A percentile compares a stretch with the other conserved stretches of the same genome.
phyloP scores from a whole-genome alignment of 1,139 yeast species.

The Hansenula sp. region DNA sequence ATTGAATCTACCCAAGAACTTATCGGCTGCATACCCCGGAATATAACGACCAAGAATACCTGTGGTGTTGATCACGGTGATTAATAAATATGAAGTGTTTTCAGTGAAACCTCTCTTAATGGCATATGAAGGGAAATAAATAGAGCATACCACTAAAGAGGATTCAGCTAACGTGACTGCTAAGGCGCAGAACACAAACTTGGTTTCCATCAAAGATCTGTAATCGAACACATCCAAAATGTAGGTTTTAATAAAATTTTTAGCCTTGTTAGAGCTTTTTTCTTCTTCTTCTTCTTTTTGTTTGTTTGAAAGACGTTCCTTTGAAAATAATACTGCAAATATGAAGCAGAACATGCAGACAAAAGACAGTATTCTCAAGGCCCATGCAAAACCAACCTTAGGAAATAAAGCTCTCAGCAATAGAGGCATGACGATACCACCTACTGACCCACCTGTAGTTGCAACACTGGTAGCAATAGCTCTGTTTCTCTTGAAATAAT shows the following conservation, averaged over 20 bases:
- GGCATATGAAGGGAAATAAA: constrained; percentile 56
- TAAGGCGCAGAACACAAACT: constrained; percentile 22
- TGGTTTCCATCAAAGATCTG: constrained; percentile 19
- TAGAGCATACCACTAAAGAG: constrained; percentile 41
- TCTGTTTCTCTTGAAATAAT: constrained; percentile 57
- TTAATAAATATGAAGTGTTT: constrained; percentile 44
- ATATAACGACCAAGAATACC: constrained; percentile 59
- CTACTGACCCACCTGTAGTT: constrained; percentile 66
- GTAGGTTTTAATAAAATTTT: constrained; percentile 5
- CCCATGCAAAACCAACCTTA: constrained; percentile 54
- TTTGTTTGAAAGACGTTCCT: constrained; percentile 18
- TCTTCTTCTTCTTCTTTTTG: not conserved
- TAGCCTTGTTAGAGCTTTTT: constrained; percentile 4
- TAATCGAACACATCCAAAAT: constrained; percentile 22
- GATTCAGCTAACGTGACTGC: constrained; percentile 30
- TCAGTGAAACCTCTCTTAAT: constrained; percentile 48
- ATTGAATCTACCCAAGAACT: constrained; percentile 52
- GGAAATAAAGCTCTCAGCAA: constrained; percentile 50
- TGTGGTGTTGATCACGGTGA: constrained; percentile 55
- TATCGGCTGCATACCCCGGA: constrained; percentile 54
- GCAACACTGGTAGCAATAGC: constrained; percentile 62
- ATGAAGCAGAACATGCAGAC: constrained; percentile 26
- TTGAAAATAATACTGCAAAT: constrained; percentile 25
- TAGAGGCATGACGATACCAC: constrained; percentile 63
- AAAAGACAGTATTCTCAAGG: constrained; percentile 53